Base-by-base conservation (phyloP, 768 basidiomycete species). In the Auricularia cornea region DNA sequence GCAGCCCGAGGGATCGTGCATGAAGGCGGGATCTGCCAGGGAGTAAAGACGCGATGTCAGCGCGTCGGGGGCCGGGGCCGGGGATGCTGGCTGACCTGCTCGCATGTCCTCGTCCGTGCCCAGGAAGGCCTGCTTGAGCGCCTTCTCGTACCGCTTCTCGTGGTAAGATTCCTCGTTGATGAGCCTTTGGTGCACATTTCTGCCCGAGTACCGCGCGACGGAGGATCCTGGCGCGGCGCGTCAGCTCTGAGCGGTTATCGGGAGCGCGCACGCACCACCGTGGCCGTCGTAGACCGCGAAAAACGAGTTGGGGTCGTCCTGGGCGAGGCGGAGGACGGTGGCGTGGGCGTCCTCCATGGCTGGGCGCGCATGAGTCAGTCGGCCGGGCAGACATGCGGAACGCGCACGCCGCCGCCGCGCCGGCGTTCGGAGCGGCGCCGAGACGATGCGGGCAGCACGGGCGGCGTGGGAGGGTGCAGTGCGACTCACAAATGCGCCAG, bases 211-310 rank as follows among this genome's bases (percentile, higher is more conserved):
- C 74, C 81, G 84, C 30, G 94, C 92, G n/a, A 93, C 90, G 4
- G 87, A 83, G 31, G 86, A 81, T 41, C 94, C 94, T 96, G 68
- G 40, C 32, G 52, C 23, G 28, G 12, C 31, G 60, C 26, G 54
- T 41, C 23, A 31, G 54, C 54, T 20, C 26, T 29, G 6, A 48
- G 28, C 40, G 60, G 33, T 29, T 12, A 18, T 10, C 6, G 10
- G 20, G 44, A 3, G 62, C 38, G 30, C 48, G 30, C 11, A 59
- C 32, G 23, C 57, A 35, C 96, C 97, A 65, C 97, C 97, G 72
- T 99, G 97, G 32, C 97, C 97, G 76, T 99, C 97, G 71, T 97
- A 98, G 1, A 99, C 95, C 31, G 90, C 96, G 70, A 98, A 97
- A 78, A 98, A 95, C 1, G 91, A 82, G 72, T 88, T 90, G 26